phyloP scores from a whole-genome alignment of 257 asterid species.

The Solanum infundibuliforme region DNA sequence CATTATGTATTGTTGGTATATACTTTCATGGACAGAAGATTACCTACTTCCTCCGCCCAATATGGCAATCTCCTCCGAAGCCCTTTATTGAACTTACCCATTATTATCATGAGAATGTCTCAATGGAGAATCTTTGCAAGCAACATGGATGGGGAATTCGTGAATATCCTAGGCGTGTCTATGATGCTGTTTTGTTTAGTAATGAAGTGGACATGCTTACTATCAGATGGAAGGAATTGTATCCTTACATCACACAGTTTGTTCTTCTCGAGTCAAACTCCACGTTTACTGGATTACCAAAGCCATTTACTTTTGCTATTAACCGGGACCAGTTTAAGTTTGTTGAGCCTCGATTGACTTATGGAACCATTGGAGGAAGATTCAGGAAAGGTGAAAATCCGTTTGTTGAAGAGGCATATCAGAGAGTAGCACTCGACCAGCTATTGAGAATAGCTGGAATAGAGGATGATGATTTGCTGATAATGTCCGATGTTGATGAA shows the following conservation, averaged over 20 bases:
- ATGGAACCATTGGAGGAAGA: conserved; percentile 48
- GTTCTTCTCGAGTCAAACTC: conserved; percentile 65
- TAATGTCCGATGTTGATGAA: conserved; percentile 76
- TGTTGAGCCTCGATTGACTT: conserved; percentile 44
- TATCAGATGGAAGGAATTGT: conserved; percentile 55
- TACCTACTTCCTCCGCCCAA: conserved; percentile 49
- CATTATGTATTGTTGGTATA: conserved; percentile 22
- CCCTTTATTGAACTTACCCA: conserved; percentile 43
- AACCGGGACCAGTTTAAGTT: conserved; percentile 37
- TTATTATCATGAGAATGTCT: conserved; percentile 45
- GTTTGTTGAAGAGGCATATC: conserved; percentile 54
- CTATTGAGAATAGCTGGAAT: conserved; percentile 47
- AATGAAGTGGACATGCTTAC: conserved; percentile 64
- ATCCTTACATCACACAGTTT: conserved; percentile 48
- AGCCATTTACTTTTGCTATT: conserved; percentile 36
- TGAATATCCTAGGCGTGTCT: conserved; percentile 58
- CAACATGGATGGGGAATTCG: conserved; percentile 67
- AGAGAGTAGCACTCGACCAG: conserved; percentile 50
- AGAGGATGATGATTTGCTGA: conserved; percentile 52
- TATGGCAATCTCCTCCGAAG: conserved; percentile 73
- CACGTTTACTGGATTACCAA: conserved; percentile 52
- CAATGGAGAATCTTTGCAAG: conserved; percentile 53
- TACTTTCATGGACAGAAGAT: conserved; percentile 62
- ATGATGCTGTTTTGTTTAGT: conserved; percentile 59
- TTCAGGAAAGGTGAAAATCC: conserved; percentile 54